A percentile compares a stretch with the other conserved stretches of the same genome.
phyloP scores from a whole-genome alignment of 139 green algal species.

The Desmodesmus armatus region DNA sequence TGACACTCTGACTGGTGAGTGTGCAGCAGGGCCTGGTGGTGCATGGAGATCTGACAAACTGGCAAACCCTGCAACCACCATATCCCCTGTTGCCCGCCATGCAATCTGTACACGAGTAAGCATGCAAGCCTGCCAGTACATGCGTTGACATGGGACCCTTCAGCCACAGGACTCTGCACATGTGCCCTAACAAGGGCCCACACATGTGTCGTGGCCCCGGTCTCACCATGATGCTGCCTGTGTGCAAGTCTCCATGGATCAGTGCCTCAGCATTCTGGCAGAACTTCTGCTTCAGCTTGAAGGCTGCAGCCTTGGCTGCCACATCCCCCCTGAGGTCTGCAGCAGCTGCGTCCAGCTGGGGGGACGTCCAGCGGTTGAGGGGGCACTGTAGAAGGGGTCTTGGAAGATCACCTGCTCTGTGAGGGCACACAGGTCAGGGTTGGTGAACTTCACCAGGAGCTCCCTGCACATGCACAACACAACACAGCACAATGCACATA shows the following conservation, averaged over 20 bases:
- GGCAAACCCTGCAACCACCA: too few species aligned
- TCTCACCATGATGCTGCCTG: constrained; percentile 57
- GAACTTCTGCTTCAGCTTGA: constrained; percentile 87
- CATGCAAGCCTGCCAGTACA: not conserved
- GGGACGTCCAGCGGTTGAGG: constrained; percentile 84
- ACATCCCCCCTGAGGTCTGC: constrained; percentile 75
- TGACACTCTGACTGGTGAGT: too few species aligned
- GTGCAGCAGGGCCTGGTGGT: too few species aligned
- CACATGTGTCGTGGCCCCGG: not conserved
- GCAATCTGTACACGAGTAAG: too few species aligned
- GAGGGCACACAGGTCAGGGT: constrained; percentile 92
- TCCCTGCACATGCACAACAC: constrained; percentile 43
- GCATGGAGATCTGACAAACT: too few species aligned
- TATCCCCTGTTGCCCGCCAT: too few species aligned
- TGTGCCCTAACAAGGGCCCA: not conserved
- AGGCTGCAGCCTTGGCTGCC: constrained; percentile 73
- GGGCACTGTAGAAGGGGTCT: constrained; percentile 73
- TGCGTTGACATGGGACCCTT: too few species aligned
- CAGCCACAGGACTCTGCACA: too few species aligned
- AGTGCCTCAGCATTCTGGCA: constrained; percentile 82
- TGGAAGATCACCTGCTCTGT: constrained; percentile 98
- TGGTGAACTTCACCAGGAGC: constrained; percentile 70
- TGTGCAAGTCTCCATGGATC: constrained; percentile 98
- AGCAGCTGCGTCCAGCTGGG: constrained; percentile 87
- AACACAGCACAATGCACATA: not conserved